Evolutionary conservation across 2,329 filamentous ascomycete genomes (phyloP).

Genomic region (Colletotrichum higginsianum): DNA sequence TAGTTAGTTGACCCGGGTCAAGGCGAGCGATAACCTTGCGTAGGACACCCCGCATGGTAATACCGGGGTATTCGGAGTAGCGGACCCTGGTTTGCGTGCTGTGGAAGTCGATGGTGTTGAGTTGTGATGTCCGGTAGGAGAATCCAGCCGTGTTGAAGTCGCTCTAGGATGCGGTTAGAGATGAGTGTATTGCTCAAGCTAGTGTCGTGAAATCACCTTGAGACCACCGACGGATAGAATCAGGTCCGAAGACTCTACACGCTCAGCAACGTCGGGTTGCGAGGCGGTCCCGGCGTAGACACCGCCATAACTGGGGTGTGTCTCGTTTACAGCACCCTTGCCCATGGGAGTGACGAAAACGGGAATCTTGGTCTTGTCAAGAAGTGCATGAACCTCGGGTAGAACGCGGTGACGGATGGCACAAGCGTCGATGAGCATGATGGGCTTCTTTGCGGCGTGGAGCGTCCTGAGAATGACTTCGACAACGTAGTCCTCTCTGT

Average conservation of each 20-base stretch:
- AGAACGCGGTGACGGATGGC: slow-evolving; percentile 83
- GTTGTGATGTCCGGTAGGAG: slow-evolving; percentile 82
- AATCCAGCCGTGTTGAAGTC: slow-evolving; percentile 90
- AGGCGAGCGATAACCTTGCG: slow-evolving; percentile 76
- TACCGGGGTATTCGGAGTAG: slow-evolving; percentile 83
- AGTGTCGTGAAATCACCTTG: slow-evolving; percentile 53
- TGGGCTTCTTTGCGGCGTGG: slow-evolving; percentile 79
- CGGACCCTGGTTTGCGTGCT: slow-evolving; percentile 80
- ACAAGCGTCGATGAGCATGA: slow-evolving; percentile 88
- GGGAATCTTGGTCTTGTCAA: slow-evolving; percentile 81
- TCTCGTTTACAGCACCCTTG: slow-evolving; percentile 86
- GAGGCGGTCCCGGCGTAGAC: slow-evolving; percentile 88
- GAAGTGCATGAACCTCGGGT: slow-evolving; percentile 79
- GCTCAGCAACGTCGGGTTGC: slow-evolving; percentile 73
- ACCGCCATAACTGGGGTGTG: slow-evolving; percentile 81
- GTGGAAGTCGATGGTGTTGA: slow-evolving; percentile 87
- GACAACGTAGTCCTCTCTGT: slow-evolving; percentile 86
- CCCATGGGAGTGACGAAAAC: slow-evolving; percentile 94
- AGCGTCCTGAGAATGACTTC: slow-evolving; percentile 83
- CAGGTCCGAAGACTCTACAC: slow-evolving; percentile 79
- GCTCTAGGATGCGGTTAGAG: slow-evolving; percentile 60
- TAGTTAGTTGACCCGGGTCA: slow-evolving; percentile 70
- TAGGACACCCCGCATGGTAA: slow-evolving; percentile 85
- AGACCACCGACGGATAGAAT: slow-evolving; percentile 79
- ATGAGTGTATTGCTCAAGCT: no score